Evolutionary conservation across 768 basidiomycete species (phyloP).

Genomic region (Porpolomopsis calyptriformis): DNA sequence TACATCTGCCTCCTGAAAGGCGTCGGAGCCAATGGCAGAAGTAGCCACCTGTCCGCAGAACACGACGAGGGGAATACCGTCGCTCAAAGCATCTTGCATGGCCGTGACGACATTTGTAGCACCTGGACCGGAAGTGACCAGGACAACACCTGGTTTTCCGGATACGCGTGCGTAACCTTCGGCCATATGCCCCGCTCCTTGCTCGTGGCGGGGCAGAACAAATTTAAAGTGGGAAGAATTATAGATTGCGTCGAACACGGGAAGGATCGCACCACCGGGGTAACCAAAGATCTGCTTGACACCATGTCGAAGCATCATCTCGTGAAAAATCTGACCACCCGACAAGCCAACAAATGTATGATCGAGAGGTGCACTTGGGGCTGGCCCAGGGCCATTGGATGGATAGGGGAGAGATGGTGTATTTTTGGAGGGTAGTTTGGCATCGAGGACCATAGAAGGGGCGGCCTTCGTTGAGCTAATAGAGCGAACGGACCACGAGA

Average conservation of each 20-base stretch:
- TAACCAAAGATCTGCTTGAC: slow-evolving; percentile 98
- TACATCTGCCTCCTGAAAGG: slow-evolving; percentile 97
- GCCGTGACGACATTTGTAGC: slow-evolving; percentile 97
- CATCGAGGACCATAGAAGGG: slow-evolving; percentile 52
- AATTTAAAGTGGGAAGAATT: slow-evolving; percentile 93
- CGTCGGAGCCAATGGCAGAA: slow-evolving; percentile 96
- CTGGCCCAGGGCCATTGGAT: slow-evolving; percentile 28
- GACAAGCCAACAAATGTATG: slow-evolving; percentile 87
- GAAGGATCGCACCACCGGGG: slow-evolving; percentile 95
- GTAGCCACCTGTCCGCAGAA: slow-evolving; percentile 99
- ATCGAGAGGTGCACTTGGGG: slow-evolving; percentile 48
- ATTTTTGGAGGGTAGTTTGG: slow-evolving; percentile 35
- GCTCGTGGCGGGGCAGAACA: slow-evolving; percentile 91
- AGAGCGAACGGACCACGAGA: slow-evolving; percentile 30
- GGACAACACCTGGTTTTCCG: slow-evolving; percentile 93
- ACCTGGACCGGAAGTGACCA: slow-evolving; percentile 96
- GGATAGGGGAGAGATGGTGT: slow-evolving; percentile 22
- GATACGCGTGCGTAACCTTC: slow-evolving; percentile 97
- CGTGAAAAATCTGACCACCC: slow-evolving; percentile 96
- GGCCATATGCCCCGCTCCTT: slow-evolving; percentile 98
- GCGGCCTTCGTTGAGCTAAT: slow-evolving; percentile 36
- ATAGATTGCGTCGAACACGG: slow-evolving; percentile 99
- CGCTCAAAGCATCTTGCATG: slow-evolving; percentile 94
- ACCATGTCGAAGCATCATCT: slow-evolving; percentile 97
- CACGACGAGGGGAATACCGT: slow-evolving; percentile 90